These are phyloP conservation scores for Hordeum marinum DNA, from an alignment of 176 grass and related monocot species.

Conservation along the genomic window DNA sequence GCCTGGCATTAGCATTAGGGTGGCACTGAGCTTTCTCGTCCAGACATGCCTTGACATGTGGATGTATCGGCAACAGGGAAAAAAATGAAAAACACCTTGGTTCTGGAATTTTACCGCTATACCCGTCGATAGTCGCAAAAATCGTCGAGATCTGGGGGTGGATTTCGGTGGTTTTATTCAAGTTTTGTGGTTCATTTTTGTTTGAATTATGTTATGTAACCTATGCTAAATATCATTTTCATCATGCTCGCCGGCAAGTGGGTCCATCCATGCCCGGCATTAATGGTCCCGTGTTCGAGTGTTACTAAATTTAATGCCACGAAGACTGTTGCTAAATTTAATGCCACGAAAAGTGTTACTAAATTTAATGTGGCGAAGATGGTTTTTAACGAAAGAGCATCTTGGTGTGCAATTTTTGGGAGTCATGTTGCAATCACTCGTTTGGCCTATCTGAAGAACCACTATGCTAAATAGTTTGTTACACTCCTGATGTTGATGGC, in stretches of 20 bases:
- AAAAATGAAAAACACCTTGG: neutral
- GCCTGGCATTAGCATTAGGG: neutral
- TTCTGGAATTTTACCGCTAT: neutral
- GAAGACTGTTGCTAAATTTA: no score
- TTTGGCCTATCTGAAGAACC: conserved; percentile 17
- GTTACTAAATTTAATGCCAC: no score
- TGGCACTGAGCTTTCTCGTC: neutral
- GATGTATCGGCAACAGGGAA: neutral
- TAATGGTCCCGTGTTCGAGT: neutral
- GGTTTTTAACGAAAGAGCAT: no score
- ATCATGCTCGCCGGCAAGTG: neutral
- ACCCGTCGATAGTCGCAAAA: neutral
- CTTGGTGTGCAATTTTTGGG: neutral
- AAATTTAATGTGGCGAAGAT: neutral
- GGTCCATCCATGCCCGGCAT: neutral
- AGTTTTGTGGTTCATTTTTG: neutral
- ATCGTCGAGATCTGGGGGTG: no score
- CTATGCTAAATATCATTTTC: neutral
- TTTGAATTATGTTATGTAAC: neutral
- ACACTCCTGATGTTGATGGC: neutral
- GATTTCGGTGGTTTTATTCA: neutral
- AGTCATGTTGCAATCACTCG: neutral
- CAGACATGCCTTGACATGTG: neutral
- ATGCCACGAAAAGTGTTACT: no score
- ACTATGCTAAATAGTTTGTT: neutral